Percentiles rank a stretch among this genome's conserved stretches.
Evolutionary conservation across 108 stramenopile species (phyloP).

Genomic region (Nitzschia sp.): DNA sequence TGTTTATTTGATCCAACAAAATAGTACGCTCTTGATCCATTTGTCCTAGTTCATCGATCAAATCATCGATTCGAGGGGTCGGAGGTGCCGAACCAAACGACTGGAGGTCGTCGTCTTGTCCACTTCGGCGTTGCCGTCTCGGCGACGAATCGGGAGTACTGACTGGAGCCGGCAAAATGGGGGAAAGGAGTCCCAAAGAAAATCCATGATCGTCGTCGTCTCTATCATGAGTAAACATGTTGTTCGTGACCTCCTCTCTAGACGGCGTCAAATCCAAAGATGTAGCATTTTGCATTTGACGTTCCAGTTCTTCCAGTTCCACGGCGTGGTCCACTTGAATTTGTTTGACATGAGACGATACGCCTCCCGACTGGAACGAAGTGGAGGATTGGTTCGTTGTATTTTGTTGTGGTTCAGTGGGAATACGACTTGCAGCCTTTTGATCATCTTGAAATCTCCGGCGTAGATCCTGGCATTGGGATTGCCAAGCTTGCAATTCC

Average conservation of each 20-base stretch:
- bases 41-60: conserved; percentile 29
- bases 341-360: not conserved
- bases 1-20: conserved; percentile 33
- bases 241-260: not conserved
- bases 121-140: not conserved
- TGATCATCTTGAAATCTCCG: no score
- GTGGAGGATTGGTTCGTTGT: not conserved
- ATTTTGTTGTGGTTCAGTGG: conserved; percentile 7
- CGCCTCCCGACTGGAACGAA: not conserved
- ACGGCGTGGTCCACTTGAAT: not conserved
- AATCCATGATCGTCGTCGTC: not conserved
- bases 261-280: not conserved
- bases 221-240: not conserved
- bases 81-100: not conserved
- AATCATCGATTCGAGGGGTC: not conserved
- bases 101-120: not conserved
- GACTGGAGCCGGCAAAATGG: not conserved
- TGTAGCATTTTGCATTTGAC: conserved; percentile 13
- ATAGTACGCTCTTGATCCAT: conserved; percentile 34
- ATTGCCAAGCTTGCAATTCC: not conserved
- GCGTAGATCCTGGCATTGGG: conserved; percentile 13
- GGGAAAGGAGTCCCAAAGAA: not conserved
- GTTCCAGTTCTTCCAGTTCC: conserved; percentile 10
- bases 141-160: not conserved
- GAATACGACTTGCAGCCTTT: not conserved